Base-by-base conservation (phyloP, 371 early-diverging fungal genomes). In the Apophysomyces sp. region DNA sequence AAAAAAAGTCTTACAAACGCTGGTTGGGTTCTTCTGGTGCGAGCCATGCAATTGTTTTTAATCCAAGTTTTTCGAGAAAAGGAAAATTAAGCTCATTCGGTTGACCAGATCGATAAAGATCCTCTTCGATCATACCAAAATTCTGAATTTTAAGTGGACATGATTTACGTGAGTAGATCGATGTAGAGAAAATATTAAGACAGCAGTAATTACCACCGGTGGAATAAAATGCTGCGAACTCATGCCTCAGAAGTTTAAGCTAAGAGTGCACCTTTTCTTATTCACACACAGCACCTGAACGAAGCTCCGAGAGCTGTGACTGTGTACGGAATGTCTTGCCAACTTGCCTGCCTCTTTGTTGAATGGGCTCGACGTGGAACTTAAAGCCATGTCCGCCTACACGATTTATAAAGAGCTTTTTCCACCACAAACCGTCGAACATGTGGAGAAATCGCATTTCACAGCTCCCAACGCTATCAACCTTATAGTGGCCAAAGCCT, bases 51-150 rank as follows among this genome's bases (percentile, higher is more conserved):
- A 98, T 90, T 6, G 94, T 93, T 57, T 91, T 91, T 55, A 98
- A 81, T 0, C 93, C 95, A 1, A 98, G 89, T 68, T 92, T 94
- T 64, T 97, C 98, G 58, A 97, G 82, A 63, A 97, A 96, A 0
- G 98, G 98, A 72, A 97, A 97, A 80, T 96, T 98, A 58, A 97
- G 86, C 74, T 98, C 98, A 69, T 96, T 97, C 5, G 98, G 98
- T 72, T 96, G 96, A n/a, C 98, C 98, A 21, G 95, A 96, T 52
- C 98, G 88, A 77, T 96, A 98, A 8, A 97, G 84, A 69, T 95
- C 92, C 70, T 96, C 96, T 74, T 98, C 98, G 49, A 96, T 92
- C 86, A 96, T 90, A 21, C 97, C 97, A 81, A 92, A 97, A 77
- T 98, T 97, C 94, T 94, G 76, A 27, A 18, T 16, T 9, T 8